A percentile compares a stretch with the other conserved stretches of the same genome.
Evolutionary conservation across 257 asterid species (phyloP).

Genomic region (Oldenlandia corymbosa): DNA sequence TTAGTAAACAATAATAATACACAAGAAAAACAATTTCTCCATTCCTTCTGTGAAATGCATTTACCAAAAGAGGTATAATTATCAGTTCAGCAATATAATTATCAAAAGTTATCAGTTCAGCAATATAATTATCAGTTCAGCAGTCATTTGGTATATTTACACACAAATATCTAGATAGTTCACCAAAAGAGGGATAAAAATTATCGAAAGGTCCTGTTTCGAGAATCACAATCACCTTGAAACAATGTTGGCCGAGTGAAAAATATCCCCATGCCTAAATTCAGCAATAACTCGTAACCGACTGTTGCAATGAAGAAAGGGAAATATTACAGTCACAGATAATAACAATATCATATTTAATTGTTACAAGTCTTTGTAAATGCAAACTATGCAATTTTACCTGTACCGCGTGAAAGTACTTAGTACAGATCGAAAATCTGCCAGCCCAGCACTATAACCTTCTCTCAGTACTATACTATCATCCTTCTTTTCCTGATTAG

Average conservation of each 20-base stretch:
- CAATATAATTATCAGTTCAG: neutral
- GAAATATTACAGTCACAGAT: neutral
- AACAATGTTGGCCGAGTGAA: slow-evolving; percentile 78
- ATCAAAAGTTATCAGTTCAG: too few species aligned
- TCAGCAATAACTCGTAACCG: slow-evolving; percentile 84
- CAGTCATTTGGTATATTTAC: neutral
- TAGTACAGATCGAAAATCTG: slow-evolving; percentile 76
- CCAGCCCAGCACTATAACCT: slow-evolving; percentile 67
- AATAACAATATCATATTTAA: neutral
- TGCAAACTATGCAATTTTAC: slow-evolving; percentile 25
- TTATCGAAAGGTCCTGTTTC: neutral
- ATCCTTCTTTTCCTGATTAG: slow-evolving; percentile 39
- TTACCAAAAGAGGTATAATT: too few species aligned
- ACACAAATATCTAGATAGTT: neutral
- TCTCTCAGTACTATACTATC: slow-evolving; percentile 36
- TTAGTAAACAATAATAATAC: too few species aligned
- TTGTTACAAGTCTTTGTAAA: neutral
- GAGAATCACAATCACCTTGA: slow-evolving; percentile 51
- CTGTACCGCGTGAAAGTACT: slow-evolving; percentile 80
- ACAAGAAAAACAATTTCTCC: too few species aligned
- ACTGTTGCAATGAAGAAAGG: slow-evolving; percentile 37
- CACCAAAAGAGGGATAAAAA: slow-evolving; percentile 1
- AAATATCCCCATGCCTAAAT: slow-evolving; percentile 72
- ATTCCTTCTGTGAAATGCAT: too few species aligned
- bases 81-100: too few species aligned